Percentiles rank a stretch among this genome's conserved stretches.
phyloP scores from a whole-genome alignment of 2,329 filamentous ascomycete species.

The Penicillium polonicum region DNA sequence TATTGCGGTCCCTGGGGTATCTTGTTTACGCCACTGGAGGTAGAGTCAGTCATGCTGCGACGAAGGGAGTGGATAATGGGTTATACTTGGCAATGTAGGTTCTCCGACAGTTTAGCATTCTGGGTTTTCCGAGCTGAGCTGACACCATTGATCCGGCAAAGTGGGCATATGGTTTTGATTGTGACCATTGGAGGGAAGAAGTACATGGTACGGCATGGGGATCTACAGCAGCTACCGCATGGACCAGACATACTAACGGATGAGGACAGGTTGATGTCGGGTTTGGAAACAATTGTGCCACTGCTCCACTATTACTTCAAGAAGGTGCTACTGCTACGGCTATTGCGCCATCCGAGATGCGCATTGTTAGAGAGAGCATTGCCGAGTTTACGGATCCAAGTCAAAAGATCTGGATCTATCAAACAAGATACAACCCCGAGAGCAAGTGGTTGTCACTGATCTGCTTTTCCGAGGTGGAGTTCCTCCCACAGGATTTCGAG shows the following conservation, averaged over 20 bases:
- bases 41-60: conserved; percentile 40
- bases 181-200: conserved; percentile 53
- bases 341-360: conserved; percentile 57
- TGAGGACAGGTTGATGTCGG: conserved; percentile 55
- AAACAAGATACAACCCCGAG: conserved; percentile 53
- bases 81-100: conserved; percentile 51
- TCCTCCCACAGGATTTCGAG: conserved; percentile 60
- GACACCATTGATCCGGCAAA: conserved; percentile 7
- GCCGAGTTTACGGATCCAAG: conserved; percentile 45
- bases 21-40: conserved; percentile 57
- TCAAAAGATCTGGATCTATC: conserved; percentile 62
- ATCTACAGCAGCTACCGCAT: neutral
- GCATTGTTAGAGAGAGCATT: conserved; percentile 52
- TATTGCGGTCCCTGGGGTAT: conserved; percentile 55
- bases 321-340: conserved; percentile 41
- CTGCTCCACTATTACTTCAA: conserved; percentile 55
- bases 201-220: conserved; percentile 34
- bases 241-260: neutral
- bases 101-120: neutral
- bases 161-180: conserved; percentile 61
- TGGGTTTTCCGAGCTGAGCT: neutral
- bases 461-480: conserved; percentile 66
- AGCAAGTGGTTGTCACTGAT: conserved; percentile 61
- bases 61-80: conserved; percentile 37
- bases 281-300: conserved; percentile 64